Base-by-base conservation (phyloP, 176 grass and related monocot genomes). In the Carex myosuroides region DNA sequence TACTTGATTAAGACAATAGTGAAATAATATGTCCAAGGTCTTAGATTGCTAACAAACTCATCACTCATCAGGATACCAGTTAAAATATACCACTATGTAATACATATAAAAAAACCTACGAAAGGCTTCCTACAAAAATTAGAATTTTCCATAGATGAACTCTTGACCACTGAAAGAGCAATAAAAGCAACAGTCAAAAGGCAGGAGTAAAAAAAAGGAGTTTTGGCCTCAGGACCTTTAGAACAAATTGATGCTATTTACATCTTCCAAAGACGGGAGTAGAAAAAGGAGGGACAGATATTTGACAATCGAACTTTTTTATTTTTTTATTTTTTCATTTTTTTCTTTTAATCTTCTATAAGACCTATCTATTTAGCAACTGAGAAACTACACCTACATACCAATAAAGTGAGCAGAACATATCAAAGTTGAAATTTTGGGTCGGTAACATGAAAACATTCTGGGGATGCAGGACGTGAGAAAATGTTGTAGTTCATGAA, bases 401-500 rank as follows among this genome's bases (percentile, higher is more conserved):
- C 70, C 67, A 78, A 71, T 69, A 71, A 24, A 80, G 14, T 26
- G 18, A 64, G 79, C 22, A 64, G 12, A 39, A 24, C 58, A 81
- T 63, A 64, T 80, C 53, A 80, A 21, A 81, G 61, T 81, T 50
- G 59, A 33, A 81, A 81, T 29, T 81, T 81, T 44, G 59, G 79
- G 32, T 81, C 60, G 9, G 61, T 81, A 44, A 63, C 14, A 65
- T 65, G 18, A 21, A 63, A 44, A 6, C 46, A 44, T 81, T 81
- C 57, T 63, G 54, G 57, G 8, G 54, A 46, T 35, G 21, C 61
- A 22, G 57, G 41, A 13, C 17, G 54, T 13, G 79, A 81, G 79
- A 81, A 81, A 65, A 63, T 81, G 20, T 81, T 63, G 42, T 81
- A 81, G 32, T 64, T 81, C 59, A 24, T 81, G 64, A 60, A 44